Evolutionary conservation across 352 stramenopile genomes (phyloP), one percentile per base, ranked within the genome.

Genomic region (Phytopythium aichiense): DNA sequence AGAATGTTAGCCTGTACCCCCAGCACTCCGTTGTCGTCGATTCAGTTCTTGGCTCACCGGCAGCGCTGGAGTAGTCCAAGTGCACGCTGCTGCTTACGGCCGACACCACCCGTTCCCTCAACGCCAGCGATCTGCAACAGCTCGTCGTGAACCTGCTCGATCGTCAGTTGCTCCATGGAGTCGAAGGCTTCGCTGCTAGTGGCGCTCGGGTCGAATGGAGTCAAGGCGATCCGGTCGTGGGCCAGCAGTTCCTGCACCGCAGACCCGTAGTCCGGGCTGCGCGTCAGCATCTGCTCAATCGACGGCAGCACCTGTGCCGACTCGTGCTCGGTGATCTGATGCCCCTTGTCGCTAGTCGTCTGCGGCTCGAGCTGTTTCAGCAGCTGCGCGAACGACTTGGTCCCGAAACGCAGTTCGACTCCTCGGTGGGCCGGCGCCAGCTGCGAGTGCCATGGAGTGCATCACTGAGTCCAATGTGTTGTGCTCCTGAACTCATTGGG

Each of bases 391-490:
- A 93, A 92, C 56, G 63, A 79, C 50, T 88, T 88, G 58, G 73
- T 61, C 15, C 75, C 77, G 46, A 94, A 91, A 11, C 80, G 84
- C 18, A 94, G 68, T 67, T 94, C 84, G 20, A 92, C 69, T 20
- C 86, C 84, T 53, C 88, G 71, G 51, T 93, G 77, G 0, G 84
- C 66, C 16, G 86, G 82, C 7, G 86, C 86, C 42, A 94, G 54
- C 69, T 94, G 59, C 46, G 56, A 9, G n/a, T 23, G 30, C 0
- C 23, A 55, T 55, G 56, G 7, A 37, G 16, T 15, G n/a, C 2
- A 23, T 16, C 22, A 31, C 15, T 40, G 35, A 18, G 18, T 15
- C 37, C 22, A 35, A 2, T 18, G 12, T 12, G 22, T 54, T 22
- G 43, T 18, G 16, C 23, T 59, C 11, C 33, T 38, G 33, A 12